Conservation (phyloP, 805 yeast genomes). For the Spathaspora arborariae region DNA sequence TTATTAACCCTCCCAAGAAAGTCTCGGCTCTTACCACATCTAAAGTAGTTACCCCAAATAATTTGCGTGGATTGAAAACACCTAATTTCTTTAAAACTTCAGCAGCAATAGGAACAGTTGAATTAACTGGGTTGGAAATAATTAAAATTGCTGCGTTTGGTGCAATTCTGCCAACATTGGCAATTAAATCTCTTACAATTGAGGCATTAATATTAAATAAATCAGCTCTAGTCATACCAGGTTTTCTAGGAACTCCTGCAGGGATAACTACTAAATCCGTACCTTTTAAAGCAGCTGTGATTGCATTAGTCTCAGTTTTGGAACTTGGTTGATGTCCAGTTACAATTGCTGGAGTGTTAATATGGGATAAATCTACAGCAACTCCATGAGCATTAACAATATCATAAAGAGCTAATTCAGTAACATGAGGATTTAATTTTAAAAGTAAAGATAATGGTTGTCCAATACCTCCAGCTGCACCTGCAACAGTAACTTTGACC, state of each 20-base stretch:
- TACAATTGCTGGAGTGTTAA: constrained; percentile 37
- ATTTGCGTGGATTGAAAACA: constrained; percentile 42
- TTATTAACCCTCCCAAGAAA: constrained; percentile 36
- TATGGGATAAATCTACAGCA: constrained; percentile 44
- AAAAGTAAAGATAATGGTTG: constrained; percentile 43
- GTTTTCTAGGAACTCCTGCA: constrained; percentile 47
- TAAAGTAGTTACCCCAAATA: constrained; percentile 45
- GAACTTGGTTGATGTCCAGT: constrained; percentile 38
- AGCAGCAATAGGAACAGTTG: constrained; percentile 48
- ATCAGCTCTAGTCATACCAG: constrained; percentile 48
- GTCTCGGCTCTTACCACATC: constrained; percentile 46
- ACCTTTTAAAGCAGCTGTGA: constrained; percentile 33
- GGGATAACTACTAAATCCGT: constrained; percentile 42
- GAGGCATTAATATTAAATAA: constrained; percentile 45
- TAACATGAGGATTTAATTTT: constrained; percentile 36
- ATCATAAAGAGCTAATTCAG: constrained; percentile 39
- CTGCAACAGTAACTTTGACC: constrained; percentile 47
- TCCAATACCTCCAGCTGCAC: constrained; percentile 49
- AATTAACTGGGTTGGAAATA: constrained; percentile 44
- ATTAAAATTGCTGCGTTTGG: constrained; percentile 44
- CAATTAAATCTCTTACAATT: constrained; percentile 40
- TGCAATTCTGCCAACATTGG: constrained; percentile 33
- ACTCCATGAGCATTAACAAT: constrained; percentile 44
- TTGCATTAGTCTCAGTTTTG: constrained; percentile 35
- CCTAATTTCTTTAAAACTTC: constrained; percentile 44